Evolutionary conservation across 2,329 filamentous ascomycete genomes (phyloP), one percentile per base, ranked within the genome.

Genomic region (Diaporthe amygdali): DNA sequence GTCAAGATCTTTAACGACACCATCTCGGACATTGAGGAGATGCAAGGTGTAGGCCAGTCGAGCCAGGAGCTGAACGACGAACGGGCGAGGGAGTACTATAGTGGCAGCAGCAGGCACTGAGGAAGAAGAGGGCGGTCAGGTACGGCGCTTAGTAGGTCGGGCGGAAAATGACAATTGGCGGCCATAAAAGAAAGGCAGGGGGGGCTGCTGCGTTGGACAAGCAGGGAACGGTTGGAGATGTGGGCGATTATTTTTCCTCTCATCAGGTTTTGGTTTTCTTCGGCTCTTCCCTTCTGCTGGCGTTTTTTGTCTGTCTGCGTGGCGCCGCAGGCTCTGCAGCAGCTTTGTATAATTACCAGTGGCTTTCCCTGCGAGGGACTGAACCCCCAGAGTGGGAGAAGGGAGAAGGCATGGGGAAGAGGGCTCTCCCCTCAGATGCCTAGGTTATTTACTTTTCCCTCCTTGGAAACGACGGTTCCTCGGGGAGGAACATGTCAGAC

Each of bases 1-100:
- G 85, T 85, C 51, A 85, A 88, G 20, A 90, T 93, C 5, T 97
- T 97, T 80, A 95, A 97, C 76, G 90, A 91, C 37, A 90, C 90
- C 15, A 91, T 94, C 71, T 78, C 81, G 30, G 93, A 95, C 78
- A 94, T 95, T 71, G 88, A 91, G 77, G 78, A 81, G 34, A 82
- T 84, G 68, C 87, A 89, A 77, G 82, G 81, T 20, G 77, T 86
- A 66, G 78, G 80, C 12, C 81, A 83, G 69, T 76, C 79, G 44
- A 88, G 86, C 72, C 86, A 88, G 77, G 77, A 74, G 72, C 69
- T 49, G 67, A 68, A 72, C n/a, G 49, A 44, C 17, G 56, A 59
- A 22, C 27, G 41, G 6, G 25, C 64, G 9, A 66, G 51, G 30
- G 51, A 67, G 27, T 67, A 68, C 37, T 61, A 68, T 37, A 59